phyloP scores from a whole-genome alignment of 495 filamentous ascomycete genomes.

The Neurospora sp. region DNA sequence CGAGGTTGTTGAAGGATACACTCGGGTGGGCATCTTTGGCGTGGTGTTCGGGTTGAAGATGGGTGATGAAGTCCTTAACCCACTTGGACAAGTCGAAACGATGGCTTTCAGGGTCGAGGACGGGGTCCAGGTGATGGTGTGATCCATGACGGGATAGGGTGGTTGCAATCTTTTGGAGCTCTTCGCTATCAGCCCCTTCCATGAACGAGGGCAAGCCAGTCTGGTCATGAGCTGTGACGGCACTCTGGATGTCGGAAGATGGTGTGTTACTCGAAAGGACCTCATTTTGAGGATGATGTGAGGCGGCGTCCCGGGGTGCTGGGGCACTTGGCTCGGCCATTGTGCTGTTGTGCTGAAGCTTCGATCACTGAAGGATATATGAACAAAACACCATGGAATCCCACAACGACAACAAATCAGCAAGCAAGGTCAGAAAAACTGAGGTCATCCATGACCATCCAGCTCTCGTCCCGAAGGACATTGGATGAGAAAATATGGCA shows the following conservation, averaged over 20 bases:
- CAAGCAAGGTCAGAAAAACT: background rate
- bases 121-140: background rate
- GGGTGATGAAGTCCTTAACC: slow-evolving; percentile 10
- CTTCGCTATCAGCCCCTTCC: slow-evolving; percentile 9
- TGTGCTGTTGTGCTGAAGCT: background rate
- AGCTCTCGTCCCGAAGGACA: background rate
- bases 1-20: slow-evolving; percentile 41
- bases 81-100: slow-evolving; percentile 18
- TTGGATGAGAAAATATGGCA: background rate
- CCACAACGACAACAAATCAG: background rate
- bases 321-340: background rate
- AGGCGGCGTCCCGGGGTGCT: background rate
- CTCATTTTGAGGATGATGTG: background rate
- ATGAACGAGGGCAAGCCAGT: background rate
- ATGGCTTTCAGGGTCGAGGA: slow-evolving; percentile 14
- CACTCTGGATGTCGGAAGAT: background rate
- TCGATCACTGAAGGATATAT: background rate
- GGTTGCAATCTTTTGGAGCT: slow-evolving; percentile 18
- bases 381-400: background rate
- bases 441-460: background rate
- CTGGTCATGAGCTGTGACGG: background rate
- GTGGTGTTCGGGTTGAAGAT: slow-evolving; percentile 17
- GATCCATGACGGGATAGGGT: slow-evolving; percentile 13
- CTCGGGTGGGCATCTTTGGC: slow-evolving; percentile 15
- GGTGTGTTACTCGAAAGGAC: background rate